Evolutionary conservation across 2,329 filamentous ascomycete genomes (phyloP).

Genomic region (Neopestalotiopsis sp.): DNA sequence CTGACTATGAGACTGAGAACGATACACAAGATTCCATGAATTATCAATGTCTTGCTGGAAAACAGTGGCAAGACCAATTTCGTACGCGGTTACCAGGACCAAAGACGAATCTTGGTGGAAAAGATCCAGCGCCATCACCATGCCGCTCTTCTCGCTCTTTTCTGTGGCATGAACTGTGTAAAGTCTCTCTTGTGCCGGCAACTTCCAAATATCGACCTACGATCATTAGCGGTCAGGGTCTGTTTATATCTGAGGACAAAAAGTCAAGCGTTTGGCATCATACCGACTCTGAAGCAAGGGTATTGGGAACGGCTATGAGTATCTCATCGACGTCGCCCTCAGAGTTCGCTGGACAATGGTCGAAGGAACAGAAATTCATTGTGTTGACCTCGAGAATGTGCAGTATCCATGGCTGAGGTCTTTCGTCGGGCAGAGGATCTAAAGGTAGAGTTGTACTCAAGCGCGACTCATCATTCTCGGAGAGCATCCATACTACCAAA

Average conservation of each 20-base stretch:
- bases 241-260: not conserved
- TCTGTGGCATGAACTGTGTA: constrained; percentile 54
- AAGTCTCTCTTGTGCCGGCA: constrained; percentile 76
- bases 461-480: constrained; percentile 61
- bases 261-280: constrained; percentile 27
- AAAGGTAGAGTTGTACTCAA: constrained; percentile 76
- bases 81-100: constrained; percentile 78
- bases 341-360: constrained; percentile 55
- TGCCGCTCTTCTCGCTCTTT: constrained; percentile 65
- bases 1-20: constrained; percentile 73
- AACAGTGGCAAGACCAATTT: constrained; percentile 79
- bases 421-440: constrained; percentile 57
- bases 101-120: constrained; percentile 57
- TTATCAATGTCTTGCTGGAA: constrained; percentile 56
- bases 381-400: constrained; percentile 87
- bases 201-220: constrained; percentile 80
- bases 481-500: constrained; percentile 83
- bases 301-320: constrained; percentile 82
- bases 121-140: constrained; percentile 85
- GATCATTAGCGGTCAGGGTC: not conserved
- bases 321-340: constrained; percentile 47
- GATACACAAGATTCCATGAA: constrained; percentile 63
- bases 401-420: constrained; percentile 80
- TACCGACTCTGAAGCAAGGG: constrained; percentile 73
- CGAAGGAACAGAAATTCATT: constrained; percentile 92